Evolutionary conservation across 495 filamentous ascomycete species (phyloP).

Genomic region (Penicillium crystallinum): DNA sequence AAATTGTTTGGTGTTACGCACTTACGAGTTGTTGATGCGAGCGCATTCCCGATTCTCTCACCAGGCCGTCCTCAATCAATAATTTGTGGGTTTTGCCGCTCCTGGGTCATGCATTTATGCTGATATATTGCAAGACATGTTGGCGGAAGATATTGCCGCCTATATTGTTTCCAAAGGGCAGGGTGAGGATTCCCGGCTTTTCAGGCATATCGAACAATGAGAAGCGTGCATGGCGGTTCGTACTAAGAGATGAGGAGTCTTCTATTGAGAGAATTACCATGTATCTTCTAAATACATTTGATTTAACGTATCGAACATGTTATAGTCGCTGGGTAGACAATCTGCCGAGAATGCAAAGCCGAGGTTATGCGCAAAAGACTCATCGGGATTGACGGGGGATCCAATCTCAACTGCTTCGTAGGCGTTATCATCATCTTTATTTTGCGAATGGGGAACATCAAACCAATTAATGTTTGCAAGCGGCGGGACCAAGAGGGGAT

Average conservation of each 20-base stretch:
- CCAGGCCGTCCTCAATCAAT: constrained; percentile 53
- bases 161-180: constrained; percentile 32
- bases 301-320: constrained; percentile 26
- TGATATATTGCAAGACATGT: constrained; percentile 33
- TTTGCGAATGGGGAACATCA: not conserved
- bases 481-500: not conserved
- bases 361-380: constrained; percentile 19
- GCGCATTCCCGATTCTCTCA: constrained; percentile 50
- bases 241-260: not conserved
- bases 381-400: constrained; percentile 3
- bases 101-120: not conserved
- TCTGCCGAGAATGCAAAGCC: constrained; percentile 23
- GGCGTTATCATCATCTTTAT: not conserved
- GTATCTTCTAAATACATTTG: constrained; percentile 24
- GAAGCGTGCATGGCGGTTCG: not conserved
- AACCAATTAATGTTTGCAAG: not conserved
- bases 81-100: constrained; percentile 36
- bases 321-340: constrained; percentile 24
- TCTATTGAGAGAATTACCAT: constrained; percentile 12
- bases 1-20: constrained; percentile 48
- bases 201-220: not conserved
- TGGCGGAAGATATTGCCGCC: constrained; percentile 59
- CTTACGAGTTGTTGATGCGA: constrained; percentile 57
- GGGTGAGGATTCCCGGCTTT: not conserved
- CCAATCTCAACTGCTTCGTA: not conserved